phyloP scores from a whole-genome alignment of 495 filamentous ascomycete species.

The Annulohypoxylon bovei region DNA sequence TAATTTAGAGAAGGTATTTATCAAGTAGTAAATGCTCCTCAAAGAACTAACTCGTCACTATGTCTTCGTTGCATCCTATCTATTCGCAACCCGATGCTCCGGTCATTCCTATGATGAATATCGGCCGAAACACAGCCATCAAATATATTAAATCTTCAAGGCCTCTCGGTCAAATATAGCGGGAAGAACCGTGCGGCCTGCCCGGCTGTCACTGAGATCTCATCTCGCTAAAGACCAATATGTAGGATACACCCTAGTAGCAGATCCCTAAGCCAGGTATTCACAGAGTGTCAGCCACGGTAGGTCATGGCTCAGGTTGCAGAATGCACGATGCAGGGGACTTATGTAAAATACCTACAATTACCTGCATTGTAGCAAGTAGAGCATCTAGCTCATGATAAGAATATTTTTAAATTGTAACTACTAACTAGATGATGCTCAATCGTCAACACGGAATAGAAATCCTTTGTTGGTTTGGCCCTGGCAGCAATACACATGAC shows the following conservation, averaged over 20 bases:
- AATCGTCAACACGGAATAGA: background rate
- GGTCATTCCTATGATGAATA: background rate
- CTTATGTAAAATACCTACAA: background rate
- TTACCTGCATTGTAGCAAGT: background rate
- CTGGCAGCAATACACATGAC: background rate
- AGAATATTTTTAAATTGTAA: background rate
- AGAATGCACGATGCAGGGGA: background rate
- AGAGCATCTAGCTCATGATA: background rate
- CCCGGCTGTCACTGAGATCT: background rate
- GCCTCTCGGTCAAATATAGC: background rate
- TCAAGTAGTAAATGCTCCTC: too few species aligned
- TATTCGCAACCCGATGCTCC: background rate
- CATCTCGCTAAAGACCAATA: background rate
- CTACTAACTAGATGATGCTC: background rate
- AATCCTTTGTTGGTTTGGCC: slow-evolving; percentile 8
- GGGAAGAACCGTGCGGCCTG: background rate
- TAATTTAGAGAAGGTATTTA: background rate
- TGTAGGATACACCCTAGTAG: background rate
- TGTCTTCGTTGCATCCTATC: background rate
- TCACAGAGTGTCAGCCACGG: background rate
- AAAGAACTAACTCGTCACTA: background rate
- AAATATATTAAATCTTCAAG: background rate
- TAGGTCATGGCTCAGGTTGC: background rate
- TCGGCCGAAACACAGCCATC: background rate
- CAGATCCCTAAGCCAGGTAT: background rate